phyloP scores from a whole-genome alignment of 2,329 filamentous ascomycete genomes.

The Fusarium xyrophilum region DNA sequence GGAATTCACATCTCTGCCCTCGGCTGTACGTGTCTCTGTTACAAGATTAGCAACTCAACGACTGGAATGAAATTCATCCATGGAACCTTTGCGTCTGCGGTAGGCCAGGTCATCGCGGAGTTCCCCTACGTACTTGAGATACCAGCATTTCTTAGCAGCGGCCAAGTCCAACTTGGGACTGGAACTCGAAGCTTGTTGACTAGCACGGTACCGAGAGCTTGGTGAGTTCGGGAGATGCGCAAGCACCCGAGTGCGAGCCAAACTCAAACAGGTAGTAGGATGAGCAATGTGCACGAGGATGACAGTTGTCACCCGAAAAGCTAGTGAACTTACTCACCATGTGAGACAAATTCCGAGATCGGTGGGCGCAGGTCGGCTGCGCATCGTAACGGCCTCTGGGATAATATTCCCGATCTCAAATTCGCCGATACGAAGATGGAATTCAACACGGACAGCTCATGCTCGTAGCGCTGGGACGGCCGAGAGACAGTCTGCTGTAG shows the following conservation, averaged over 20 bases:
- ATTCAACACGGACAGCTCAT: not conserved
- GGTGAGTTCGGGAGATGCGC: conserved; percentile 32
- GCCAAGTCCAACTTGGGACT: conserved; percentile 16
- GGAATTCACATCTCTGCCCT: not conserved
- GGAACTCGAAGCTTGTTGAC: conserved; percentile 7
- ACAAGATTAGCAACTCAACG: not conserved
- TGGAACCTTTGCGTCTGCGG: not conserved
- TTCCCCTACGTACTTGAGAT: not conserved
- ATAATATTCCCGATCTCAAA: not conserved
- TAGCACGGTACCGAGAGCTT: conserved; percentile 14
- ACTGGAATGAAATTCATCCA: not conserved
- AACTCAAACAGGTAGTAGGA: conserved; percentile 22
- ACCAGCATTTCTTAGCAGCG: conserved; percentile 6
- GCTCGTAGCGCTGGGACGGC: not conserved
- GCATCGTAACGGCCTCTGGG: not conserved
- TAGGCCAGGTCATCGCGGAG: not conserved
- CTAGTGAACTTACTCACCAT: conserved; percentile 5
- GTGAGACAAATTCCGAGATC: conserved; percentile 4
- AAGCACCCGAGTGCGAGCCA: conserved; percentile 21
- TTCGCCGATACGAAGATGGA: not conserved
- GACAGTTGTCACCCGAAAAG: conserved; percentile 4
- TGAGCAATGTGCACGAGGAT: conserved; percentile 11
- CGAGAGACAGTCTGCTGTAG: not conserved
- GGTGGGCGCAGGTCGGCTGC: not conserved
- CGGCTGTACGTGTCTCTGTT: not conserved